Percentiles rank a stretch among this genome's conserved stretches.
Conservation (phyloP, 2,329 filamentous ascomycete genomes). For the Nannizziopsis barbatae region DNA sequence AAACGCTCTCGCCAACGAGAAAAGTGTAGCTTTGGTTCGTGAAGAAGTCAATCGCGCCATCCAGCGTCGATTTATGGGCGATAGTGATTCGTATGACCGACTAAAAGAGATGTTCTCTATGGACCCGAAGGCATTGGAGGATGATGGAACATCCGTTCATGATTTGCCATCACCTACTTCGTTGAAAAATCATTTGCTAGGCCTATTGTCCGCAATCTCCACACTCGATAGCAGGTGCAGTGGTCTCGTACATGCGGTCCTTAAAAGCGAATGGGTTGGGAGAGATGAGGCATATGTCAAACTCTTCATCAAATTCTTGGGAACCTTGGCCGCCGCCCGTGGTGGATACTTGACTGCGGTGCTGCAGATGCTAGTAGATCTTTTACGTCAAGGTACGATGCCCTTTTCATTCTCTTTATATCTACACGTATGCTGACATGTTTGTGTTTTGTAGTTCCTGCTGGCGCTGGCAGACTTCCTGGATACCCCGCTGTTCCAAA, state of each 20-base stretch:
- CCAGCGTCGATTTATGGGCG: constrained; percentile 41
- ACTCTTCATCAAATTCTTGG: constrained; percentile 46
- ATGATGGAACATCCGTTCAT: constrained; percentile 24
- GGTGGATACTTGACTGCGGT: constrained; percentile 64
- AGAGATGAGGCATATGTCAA: constrained; percentile 49
- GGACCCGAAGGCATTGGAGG: constrained; percentile 35
- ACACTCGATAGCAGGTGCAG: constrained; percentile 46
- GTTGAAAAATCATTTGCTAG: constrained; percentile 48
- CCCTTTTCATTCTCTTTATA: constrained; percentile 30
- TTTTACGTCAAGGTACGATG: constrained; percentile 51
- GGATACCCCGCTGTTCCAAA: constrained; percentile 49
- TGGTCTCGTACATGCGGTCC: constrained; percentile 46
- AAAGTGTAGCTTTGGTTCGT: constrained; percentile 46
- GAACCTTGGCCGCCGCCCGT: constrained; percentile 66
- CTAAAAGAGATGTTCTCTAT: constrained; percentile 44
- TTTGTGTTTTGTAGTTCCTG: constrained; percentile 37
- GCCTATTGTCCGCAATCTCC: constrained; percentile 47
- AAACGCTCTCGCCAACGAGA: constrained; percentile 28
- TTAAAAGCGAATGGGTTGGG: constrained; percentile 51
- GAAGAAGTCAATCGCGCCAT: constrained; percentile 52
- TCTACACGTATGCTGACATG: not conserved
- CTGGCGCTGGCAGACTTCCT: constrained; percentile 42
- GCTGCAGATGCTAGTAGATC: constrained; percentile 67
- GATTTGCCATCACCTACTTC: constrained; percentile 43
- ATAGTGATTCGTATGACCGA: constrained; percentile 47